Percentiles rank a stretch among this genome's conserved stretches.
phyloP scores from a whole-genome alignment of 2,329 filamentous ascomycete genomes.

The Colletotrichum paranaense region DNA sequence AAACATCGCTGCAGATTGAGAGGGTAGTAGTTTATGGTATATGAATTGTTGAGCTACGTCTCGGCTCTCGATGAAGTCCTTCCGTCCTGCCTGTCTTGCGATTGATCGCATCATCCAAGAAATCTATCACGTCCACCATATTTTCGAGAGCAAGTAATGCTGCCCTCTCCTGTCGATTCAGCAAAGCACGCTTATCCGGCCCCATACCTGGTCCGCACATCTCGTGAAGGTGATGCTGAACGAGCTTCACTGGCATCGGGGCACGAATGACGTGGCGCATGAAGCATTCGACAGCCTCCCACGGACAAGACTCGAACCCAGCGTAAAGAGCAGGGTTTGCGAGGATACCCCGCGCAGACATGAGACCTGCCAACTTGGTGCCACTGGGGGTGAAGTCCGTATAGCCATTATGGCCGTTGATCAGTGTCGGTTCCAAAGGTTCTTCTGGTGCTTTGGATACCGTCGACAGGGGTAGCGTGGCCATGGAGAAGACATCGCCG shows the following conservation, averaged over 20 bases:
- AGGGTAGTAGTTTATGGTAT: slow-evolving; percentile 2
- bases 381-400: slow-evolving; percentile 45
- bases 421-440: background rate
- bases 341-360: slow-evolving; percentile 76
- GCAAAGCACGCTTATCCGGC: slow-evolving; percentile 60
- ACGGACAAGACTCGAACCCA: slow-evolving; percentile 66
- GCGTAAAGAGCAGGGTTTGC: slow-evolving; percentile 76
- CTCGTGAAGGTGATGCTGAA: slow-evolving; percentile 74
- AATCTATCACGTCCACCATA: slow-evolving; percentile 71
- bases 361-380: slow-evolving; percentile 70
- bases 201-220: slow-evolving; percentile 72
- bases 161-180: slow-evolving; percentile 67
- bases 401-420: slow-evolving; percentile 3
- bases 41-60: slow-evolving; percentile 12
- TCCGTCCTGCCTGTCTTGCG: slow-evolving; percentile 34
- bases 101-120: slow-evolving; percentile 63
- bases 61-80: slow-evolving; percentile 18
- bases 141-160: slow-evolving; percentile 60
- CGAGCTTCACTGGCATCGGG: slow-evolving; percentile 72
- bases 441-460: slow-evolving; percentile 32
- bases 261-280: slow-evolving; percentile 66
- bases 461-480: slow-evolving; percentile 56
- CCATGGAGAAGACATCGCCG: slow-evolving; percentile 74
- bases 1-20: background rate
- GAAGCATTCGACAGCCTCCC: slow-evolving; percentile 72